Conservation (phyloP, 139 green algal genomes). For the Astrephomene gubernaculifera region DNA sequence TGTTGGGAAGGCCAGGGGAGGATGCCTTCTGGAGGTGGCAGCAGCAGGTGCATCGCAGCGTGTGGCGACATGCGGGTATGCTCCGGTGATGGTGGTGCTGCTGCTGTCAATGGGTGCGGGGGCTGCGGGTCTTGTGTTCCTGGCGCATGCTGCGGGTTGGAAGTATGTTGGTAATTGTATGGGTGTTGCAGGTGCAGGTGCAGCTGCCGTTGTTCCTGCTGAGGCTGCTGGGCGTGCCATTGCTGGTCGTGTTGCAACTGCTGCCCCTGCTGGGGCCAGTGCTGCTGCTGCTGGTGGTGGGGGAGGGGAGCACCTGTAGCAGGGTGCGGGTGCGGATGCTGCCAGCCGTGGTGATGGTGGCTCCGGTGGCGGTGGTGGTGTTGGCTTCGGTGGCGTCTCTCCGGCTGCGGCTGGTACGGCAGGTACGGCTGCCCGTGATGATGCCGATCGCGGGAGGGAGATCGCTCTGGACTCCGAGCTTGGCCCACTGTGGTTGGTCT, state of each 20-base stretch:
- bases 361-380: neutral
- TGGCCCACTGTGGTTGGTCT: no score
- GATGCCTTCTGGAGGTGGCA: neutral
- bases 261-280: neutral
- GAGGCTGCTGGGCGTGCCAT: neutral
- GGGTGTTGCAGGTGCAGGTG: neutral
- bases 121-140: neutral
- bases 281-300: conserved; percentile 1
- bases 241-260: no score
- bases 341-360: neutral
- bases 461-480: no score
- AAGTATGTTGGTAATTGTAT: no score
- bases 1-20: neutral
- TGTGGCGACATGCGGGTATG: neutral
- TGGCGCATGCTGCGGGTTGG: neutral
- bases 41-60: neutral
- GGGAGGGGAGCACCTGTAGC: neutral
- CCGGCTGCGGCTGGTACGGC: neutral
- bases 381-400: neutral
- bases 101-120: neutral
- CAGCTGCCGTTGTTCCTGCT: neutral
- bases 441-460: no score
- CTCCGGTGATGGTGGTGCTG: neutral
- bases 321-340: neutral
- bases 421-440: no score